Evolutionary conservation across 1,284 basidiomycete genomes (phyloP), one percentile per base, ranked within the genome.

Genomic region (Ganoderma multipileum): DNA sequence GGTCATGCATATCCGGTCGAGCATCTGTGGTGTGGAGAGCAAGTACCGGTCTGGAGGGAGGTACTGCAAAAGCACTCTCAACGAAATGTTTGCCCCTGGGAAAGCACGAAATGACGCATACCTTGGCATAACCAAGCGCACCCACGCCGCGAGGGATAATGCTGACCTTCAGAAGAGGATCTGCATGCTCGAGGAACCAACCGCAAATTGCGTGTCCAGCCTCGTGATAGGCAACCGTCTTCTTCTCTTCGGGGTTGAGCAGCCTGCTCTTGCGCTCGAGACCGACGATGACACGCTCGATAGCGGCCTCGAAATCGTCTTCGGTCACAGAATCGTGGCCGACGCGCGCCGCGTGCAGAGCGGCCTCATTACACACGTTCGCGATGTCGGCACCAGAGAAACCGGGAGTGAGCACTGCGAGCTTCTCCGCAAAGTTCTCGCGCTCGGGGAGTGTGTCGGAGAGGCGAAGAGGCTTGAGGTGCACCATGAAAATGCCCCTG

Each of bases 351-450:
- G 97, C 97, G 72, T 98, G 95, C 41, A 99, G 84, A 0, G 98
- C 97, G 61, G 96, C 96, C 81, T 99, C 98, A 80, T 99, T 99
- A 80, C 96, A 98, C 16, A 99, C 97, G 77, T 99, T 99, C 71
- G 96, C 97, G 74, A 99, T 97, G 79, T 99, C 98, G 4, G 97
- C 97, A 76, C 98, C 98, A 30, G 95, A 97, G 84, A 99, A 99
- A 0, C 98, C 98, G 30, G 97, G 97, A 0, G 98, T 99, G 60
- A 99, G 89, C 30, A 98, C 95, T 5, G 94, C 95, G 66, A 99
- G 90, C 83, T 98, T 99, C 79, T 96, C 94, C 3, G 95, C 91
- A 67, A 98, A 87, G 18, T 84, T 80, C 30, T 88, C 84, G 63
- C 87, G 77, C 70, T 91, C 87, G 39, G 86, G 84, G 54, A 96